phyloP scores from a whole-genome alignment of 2,329 filamentous ascomycete species.

The Pseudocercospora ulei region DNA sequence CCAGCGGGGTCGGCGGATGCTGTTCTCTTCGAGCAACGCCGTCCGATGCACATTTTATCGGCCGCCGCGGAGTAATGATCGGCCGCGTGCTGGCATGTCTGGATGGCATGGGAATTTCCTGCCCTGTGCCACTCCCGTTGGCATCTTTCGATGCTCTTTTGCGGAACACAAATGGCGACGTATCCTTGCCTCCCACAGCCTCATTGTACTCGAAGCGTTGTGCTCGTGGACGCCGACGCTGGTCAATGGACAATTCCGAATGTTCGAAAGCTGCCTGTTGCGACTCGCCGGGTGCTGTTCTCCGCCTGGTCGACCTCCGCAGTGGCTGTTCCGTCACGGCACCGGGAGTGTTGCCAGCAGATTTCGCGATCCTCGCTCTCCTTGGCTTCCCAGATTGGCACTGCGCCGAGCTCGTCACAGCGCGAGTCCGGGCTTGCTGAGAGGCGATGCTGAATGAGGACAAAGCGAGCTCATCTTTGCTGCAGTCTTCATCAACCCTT shows the following conservation, averaged over 20 bases:
- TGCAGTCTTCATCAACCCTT: constrained; percentile 23
- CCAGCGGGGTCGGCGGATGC: constrained; percentile 17
- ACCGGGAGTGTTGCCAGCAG: constrained; percentile 10
- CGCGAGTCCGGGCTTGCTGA: constrained; percentile 10
- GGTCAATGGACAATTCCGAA: constrained; percentile 5
- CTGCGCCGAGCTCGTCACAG: not conserved
- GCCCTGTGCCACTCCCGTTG: constrained; percentile 6
- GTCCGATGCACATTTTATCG: constrained; percentile 7
- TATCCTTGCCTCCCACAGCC: constrained; percentile 12
- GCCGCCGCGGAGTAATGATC: constrained; percentile 9
- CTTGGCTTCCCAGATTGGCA: not conserved
- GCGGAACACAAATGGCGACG: constrained; percentile 28
- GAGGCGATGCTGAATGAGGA: constrained; percentile 20
- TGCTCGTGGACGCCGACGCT: constrained; percentile 7
- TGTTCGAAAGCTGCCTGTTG: constrained; percentile 8
- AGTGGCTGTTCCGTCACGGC: not conserved
- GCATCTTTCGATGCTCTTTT: constrained; percentile 20
- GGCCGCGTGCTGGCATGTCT: constrained; percentile 8
- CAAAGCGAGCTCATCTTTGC: constrained; percentile 21
- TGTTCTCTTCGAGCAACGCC: not conserved
- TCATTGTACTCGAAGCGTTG: constrained; percentile 13
- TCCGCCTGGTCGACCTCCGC: constrained; percentile 12
- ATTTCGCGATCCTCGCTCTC: constrained; percentile 14
- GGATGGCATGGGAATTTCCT: constrained; percentile 1
- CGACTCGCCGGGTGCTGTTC: constrained; percentile 18